These are phyloP conservation scores for Fomitopsis betulina DNA, from an alignment of 1,284 basidiomycete species.

Conservation along the genomic window DNA sequence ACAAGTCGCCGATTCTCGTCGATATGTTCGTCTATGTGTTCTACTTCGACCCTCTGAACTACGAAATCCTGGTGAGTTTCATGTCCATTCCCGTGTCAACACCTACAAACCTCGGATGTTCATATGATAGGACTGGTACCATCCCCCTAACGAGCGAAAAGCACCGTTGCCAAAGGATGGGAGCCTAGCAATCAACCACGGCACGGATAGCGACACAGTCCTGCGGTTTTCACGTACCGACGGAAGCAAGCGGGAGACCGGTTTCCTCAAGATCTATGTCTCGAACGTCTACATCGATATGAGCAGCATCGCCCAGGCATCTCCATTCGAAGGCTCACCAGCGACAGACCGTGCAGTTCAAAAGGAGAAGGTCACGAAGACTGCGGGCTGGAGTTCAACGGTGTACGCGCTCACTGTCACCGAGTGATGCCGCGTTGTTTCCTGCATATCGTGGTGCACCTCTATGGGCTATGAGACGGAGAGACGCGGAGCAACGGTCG, in stretches of 20 bases:
- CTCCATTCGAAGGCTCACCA: too few species aligned
- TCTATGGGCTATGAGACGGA: too few species aligned
- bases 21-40: slow-evolving; percentile 6
- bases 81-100: too few species aligned
- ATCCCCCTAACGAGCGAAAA: background rate
- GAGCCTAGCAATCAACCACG: slow-evolving; percentile 1
- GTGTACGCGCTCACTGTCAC: too few species aligned
- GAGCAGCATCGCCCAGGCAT: background rate
- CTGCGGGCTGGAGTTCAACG: too few species aligned
- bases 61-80: slow-evolving; percentile 1
- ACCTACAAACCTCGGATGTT: too few species aligned
- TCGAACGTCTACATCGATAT: background rate
- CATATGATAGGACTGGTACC: background rate
- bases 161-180: background rate
- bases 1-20: background rate
- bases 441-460: too few species aligned
- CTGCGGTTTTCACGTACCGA: slow-evolving; percentile 2
- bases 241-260: slow-evolving; percentile 1
- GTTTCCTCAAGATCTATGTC: slow-evolving; percentile 9
- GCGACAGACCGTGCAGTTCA: too few species aligned
- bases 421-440: too few species aligned
- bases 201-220: background rate
- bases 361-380: too few species aligned
- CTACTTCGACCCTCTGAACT: slow-evolving; percentile 9
- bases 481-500: too few species aligned